Percentiles rank a stretch among this genome's conserved stretches.
Evolutionary conservation across 139 green algal species (phyloP).

Genomic region (Mesotaenium endlicherianum): DNA sequence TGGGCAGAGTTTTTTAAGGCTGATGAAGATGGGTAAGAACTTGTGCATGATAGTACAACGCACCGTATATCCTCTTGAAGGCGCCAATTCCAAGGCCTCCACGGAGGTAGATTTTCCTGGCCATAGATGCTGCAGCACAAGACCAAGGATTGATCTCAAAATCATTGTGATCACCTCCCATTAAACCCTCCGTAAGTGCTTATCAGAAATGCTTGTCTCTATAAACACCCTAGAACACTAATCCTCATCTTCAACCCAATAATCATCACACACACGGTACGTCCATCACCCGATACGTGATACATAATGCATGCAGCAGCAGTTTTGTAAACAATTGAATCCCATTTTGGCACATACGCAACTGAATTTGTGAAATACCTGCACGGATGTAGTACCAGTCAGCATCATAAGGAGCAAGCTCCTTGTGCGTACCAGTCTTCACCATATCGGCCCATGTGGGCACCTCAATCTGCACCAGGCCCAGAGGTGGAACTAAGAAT

Average conservation of each 20-base stretch:
- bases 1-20: too few species aligned
- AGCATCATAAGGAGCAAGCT: conserved; percentile 90
- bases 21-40: neutral
- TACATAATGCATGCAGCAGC: too few species aligned
- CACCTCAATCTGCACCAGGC: conserved; percentile 88
- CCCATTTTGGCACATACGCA: neutral
- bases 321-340: neutral
- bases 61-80: conserved; percentile 85
- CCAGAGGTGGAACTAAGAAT: too few species aligned
- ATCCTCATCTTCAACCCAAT: too few species aligned
- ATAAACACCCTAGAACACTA: too few species aligned
- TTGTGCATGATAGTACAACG: neutral
- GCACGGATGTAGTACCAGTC: conserved; percentile 99
- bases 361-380: conserved; percentile 22
- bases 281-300: too few species aligned
- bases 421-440: conserved; percentile 94
- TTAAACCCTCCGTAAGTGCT: too few species aligned
- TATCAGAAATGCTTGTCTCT: too few species aligned
- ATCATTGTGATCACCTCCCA: too few species aligned
- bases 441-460: conserved; percentile 94
- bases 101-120: conserved; percentile 89
- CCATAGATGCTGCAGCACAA: conserved; percentile 77
- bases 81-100: conserved; percentile 86
- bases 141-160: conserved; percentile 15
- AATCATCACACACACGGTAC: too few species aligned